These are phyloP conservation scores for Lepidium didymum DNA, from an alignment of 345 rosid species.

Conservation along the genomic window DNA sequence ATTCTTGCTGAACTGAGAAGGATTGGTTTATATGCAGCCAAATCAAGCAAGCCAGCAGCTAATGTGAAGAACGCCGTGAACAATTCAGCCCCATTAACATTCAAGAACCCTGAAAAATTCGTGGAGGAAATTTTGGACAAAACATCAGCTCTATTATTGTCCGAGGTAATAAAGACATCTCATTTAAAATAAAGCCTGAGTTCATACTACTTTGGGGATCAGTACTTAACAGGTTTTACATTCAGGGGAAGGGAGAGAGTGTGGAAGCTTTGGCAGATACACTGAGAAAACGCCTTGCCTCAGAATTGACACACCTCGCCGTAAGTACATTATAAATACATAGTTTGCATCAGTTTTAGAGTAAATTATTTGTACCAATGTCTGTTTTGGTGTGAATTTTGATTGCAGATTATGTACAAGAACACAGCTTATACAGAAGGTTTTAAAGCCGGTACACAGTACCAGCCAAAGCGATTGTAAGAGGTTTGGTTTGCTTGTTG, in stretches of 20 bases:
- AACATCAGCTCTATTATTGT: slow-evolving; percentile 46
- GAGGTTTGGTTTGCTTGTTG: slow-evolving; percentile 1
- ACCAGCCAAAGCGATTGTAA: slow-evolving; percentile 33
- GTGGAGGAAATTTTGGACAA: slow-evolving; percentile 65
- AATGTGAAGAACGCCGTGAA: slow-evolving; percentile 32
- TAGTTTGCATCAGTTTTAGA: neutral
- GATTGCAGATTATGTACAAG: slow-evolving; percentile 65
- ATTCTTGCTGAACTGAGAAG: neutral
- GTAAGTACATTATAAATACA: slow-evolving; percentile 36
- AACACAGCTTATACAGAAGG: slow-evolving; percentile 80
- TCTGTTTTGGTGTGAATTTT: slow-evolving; percentile 11
- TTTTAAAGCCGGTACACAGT: slow-evolving; percentile 52
- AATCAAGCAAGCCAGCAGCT: slow-evolving; percentile 38
- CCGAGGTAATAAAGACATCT: slow-evolving; percentile 38
- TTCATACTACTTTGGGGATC: neutral
- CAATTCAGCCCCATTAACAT: slow-evolving; percentile 24
- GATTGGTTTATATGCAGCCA: slow-evolving; percentile 34
- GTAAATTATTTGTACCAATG: neutral
- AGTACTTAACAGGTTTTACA: neutral
- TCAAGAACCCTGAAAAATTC: slow-evolving; percentile 45
- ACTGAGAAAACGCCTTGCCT: slow-evolving; percentile 39
- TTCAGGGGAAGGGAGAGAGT: slow-evolving; percentile 45
- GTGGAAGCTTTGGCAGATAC: slow-evolving; percentile 36
- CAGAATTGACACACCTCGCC: slow-evolving; percentile 56
- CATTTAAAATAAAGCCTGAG: neutral